Evolutionary conservation across 805 yeast species (phyloP).

Genomic region (Saccharomyces eubayanus): DNA sequence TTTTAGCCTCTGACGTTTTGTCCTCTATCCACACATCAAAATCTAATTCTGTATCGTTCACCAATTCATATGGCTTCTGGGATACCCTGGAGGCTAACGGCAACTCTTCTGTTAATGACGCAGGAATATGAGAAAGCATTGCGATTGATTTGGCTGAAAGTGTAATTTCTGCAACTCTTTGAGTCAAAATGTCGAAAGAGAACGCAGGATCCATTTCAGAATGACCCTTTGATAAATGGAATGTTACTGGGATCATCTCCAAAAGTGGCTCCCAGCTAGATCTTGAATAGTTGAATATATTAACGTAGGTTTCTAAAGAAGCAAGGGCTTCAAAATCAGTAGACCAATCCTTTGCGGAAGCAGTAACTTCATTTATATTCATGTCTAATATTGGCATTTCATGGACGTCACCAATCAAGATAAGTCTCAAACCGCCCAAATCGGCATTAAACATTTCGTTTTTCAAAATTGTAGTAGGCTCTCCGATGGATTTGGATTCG

Average conservation of each 20-base stretch:
- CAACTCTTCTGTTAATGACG: constrained; percentile 45
- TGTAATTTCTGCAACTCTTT: constrained; percentile 69
- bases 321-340: constrained; percentile 67
- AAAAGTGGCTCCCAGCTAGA: constrained; percentile 93
- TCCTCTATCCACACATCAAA: constrained; percentile 75
- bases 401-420: constrained; percentile 82
- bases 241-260: constrained; percentile 77
- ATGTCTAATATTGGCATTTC: constrained; percentile 83
- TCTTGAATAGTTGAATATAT: constrained; percentile 78
- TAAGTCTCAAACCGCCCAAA: constrained; percentile 70
- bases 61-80: constrained; percentile 70
- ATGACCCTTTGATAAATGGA: constrained; percentile 49
- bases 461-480: constrained; percentile 40
- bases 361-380: constrained; percentile 59
- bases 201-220: constrained; percentile 40
- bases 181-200: constrained; percentile 62
- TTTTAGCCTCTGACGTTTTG: constrained; percentile 25
- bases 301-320: constrained; percentile 55
- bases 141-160: constrained; percentile 77
- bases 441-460: constrained; percentile 62
- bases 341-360: constrained; percentile 76
- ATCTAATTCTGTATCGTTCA: constrained; percentile 79
- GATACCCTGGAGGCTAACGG: constrained; percentile 61
- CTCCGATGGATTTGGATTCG: constrained; percentile 4
- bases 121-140: constrained; percentile 58